Base-by-base conservation (phyloP, 2,329 filamentous ascomycete genomes). In the Aspergillus aculeatus region DNA sequence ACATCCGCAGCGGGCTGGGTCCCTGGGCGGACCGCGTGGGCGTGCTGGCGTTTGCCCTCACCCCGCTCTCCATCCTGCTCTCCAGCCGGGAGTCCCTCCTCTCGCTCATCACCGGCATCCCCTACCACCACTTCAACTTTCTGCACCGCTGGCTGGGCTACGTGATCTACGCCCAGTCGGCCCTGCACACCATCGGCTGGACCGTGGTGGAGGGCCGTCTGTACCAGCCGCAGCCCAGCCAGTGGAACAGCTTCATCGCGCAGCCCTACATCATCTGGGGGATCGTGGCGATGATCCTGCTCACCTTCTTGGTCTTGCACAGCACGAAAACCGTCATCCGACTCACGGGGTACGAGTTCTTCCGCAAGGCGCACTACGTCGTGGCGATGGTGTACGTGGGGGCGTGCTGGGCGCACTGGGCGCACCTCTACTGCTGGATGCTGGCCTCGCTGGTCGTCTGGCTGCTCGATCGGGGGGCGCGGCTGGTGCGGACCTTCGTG, bases 121-220 rank as follows among this genome's bases (percentile, higher is more conserved):
- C 90, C 0, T 91, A 91, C 68, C 89, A 92, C 66, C 85, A 84
- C 67, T 91, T 92, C 81, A 88, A 89, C 73, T 92, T 92, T 69
- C 77, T 92, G 21, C 89, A 92, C 72, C 86, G 89, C 32, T 92
- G 89, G 89, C 77, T 88, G 0, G 89, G 90, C 6, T 88, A 89
- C 62, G 81, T 92, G 67, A 91, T 93, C 63, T 84, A 90, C 56
- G 71, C 85, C 0, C 89, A 92, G 70, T 83, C 85, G 2, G 75
- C 81, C 10, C 73, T 92, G 1, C 90, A 93, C 71, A 91, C 89
- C 1, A 81, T 92, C 26, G 83, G 81, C 56, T 92, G 89, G 89
- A 84, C 82, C 26, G 70, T 92, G 48, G 77, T 92, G 49, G 86
- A 92, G 73, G 80, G 81, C 1, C 77, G 78, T 24, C 78, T 92